Base-by-base conservation (phyloP, 2,329 filamentous ascomycete genomes). In the Exophiala sp. region DNA sequence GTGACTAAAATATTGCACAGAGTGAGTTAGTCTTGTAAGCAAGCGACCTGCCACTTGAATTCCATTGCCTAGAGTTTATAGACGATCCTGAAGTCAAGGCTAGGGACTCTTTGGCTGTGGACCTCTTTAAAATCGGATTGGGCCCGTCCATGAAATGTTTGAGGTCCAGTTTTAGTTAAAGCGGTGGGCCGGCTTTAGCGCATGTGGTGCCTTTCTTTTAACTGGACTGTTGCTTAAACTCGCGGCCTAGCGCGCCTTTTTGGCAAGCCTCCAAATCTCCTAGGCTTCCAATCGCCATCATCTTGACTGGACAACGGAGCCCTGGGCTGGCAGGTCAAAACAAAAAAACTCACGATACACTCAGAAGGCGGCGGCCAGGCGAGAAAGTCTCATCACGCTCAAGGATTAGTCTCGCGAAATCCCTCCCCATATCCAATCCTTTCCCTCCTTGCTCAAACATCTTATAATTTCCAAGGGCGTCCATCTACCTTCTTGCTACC, bases 401-500 rank as follows among this genome's bases (percentile, higher is more conserved):
- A 9, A 6, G 36, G 14, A 9, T 32, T 36, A 55, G 55, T 59
- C 56, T 55, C 52, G 45, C 49, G 40, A 43, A 43, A 43, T 45
- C 45, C 39, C 38, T 47, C 43, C 43, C 46, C 47, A 46, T 16
- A 16, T 45, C 51, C 41, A 48, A 56, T 50, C 47, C 54, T 33
- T 50, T 45, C 36, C 38, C 33, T 43, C 40, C 33, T 40, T 55
- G 32, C 46, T 50, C 41, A 50, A 42, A 20, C 46, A 20, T 48
- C 52, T 51, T 47, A 32, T 46, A 46, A 46, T 46, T 24, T 46
- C 29, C 43, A 46, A 24, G 36, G 14, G n/a, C 36, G 14, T 41
- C 39, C 7, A 24, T 59, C 60, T 62, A 53, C 48, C 52, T 54
- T 62, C 60, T 56, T 57, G 48, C 58, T 61, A 59, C 53, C 57